Conservation (phyloP, 2,329 filamentous ascomycete genomes). For the Ophiocordyceps robertsii region DNA sequence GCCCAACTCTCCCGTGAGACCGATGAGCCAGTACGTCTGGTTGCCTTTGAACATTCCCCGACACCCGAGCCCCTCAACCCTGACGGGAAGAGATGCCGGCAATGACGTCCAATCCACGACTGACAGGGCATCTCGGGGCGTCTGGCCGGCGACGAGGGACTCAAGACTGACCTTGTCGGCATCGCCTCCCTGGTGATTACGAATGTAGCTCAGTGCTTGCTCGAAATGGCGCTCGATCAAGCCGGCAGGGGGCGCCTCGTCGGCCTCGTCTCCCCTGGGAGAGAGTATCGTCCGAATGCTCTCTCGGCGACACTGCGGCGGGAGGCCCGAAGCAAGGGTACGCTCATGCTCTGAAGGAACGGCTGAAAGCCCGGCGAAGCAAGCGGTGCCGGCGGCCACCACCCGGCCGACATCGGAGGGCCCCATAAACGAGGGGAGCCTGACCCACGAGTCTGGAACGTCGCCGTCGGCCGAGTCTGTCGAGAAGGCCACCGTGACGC, state of each 20-base stretch:
- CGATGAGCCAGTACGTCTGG: slow-evolving; percentile 19
- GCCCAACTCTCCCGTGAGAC: slow-evolving; percentile 18
- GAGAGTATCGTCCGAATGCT: background rate
- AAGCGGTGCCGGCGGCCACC: background rate
- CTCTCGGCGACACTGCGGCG: background rate
- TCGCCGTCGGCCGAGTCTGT: background rate
- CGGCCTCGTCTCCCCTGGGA: background rate
- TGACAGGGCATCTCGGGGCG: background rate
- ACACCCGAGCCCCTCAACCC: background rate
- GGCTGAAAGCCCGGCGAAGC: background rate
- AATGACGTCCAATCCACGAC: background rate
- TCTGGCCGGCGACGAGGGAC: background rate
- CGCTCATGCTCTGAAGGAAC: background rate
- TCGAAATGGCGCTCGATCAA: background rate
- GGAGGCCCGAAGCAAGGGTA: background rate
- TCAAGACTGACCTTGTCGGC: background rate
- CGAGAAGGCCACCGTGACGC: background rate
- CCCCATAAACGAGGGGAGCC: background rate
- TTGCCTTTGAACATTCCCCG: slow-evolving; percentile 5
- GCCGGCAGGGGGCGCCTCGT: background rate
- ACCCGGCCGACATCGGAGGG: background rate
- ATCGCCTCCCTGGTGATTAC: background rate
- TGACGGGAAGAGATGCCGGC: background rate
- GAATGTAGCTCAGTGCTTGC: background rate
- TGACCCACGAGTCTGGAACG: background rate